Evolutionary conservation across 2,329 filamentous ascomycete genomes (phyloP), one percentile per base, ranked within the genome.

Genomic region (Helotiales sp.): DNA sequence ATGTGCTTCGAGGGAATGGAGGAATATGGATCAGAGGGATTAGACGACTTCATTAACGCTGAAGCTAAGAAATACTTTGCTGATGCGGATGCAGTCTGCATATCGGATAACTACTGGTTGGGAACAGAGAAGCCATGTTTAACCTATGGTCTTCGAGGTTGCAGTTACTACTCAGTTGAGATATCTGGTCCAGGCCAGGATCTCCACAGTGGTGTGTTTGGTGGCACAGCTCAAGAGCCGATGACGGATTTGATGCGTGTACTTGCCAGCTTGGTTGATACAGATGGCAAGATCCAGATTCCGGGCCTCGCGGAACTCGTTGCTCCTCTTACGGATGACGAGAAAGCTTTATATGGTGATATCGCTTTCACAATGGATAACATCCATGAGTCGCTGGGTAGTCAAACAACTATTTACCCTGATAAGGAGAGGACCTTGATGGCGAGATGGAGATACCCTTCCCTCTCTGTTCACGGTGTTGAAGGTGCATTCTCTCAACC

Each of bases 1-100:
- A 98, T 97, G 91, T 99, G 95, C 81, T 98, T 99, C 69, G 95
- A 99, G 81, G 95, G 95, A 49, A 99, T 99, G 95, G 95, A 99
- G 78, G 95, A 99, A 79, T 96, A 96, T 73, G 95, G 95, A 51
- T 97, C 93, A 0, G 93, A 98, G 73, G 95, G 95, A 34, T 82
- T 99, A 55, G 95, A 99, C 71, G 93, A 96, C 67, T 89, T 98
- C 66, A 97, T 99, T 76, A 82, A 89, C 66, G 87, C 84, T 47
- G 95, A 99, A 78, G 92, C 89, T 65, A 91, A 96, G 78, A 89
- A 90, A 69, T 98, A 88, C 81, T 99, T 99, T 79, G 91, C 91
- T 70, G 93, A 97, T 69, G 87, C 92, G 33, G 95, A 99, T 66
- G 95, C 93, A 5, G 91, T 98, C 60, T 99, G 95, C 79, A 99